These are phyloP conservation scores for Fusarium humuli DNA, from an alignment of 2,329 filamentous ascomycete genomes.

Conservation along the genomic window DNA sequence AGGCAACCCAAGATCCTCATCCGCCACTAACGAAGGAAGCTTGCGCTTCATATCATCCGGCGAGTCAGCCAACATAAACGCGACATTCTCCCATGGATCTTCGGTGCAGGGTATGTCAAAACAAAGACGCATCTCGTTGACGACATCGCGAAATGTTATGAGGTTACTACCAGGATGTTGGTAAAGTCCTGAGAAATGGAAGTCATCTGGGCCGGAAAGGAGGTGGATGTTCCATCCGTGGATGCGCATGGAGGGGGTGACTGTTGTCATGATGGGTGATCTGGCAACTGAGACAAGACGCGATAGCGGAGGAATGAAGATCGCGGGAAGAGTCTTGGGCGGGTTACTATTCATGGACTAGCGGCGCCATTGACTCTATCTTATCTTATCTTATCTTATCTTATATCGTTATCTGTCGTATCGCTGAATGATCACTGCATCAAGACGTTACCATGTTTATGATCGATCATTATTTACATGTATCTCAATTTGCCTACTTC, in stretches of 20 bases:
- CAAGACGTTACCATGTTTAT: too few species aligned
- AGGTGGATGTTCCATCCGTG: constrained; percentile 4
- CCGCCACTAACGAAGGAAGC: neutral
- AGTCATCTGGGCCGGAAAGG: neutral
- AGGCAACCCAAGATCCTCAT: neutral
- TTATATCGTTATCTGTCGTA: neutral
- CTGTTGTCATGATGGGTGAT: neutral
- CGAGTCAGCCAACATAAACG: constrained; percentile 4
- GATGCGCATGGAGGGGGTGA: neutral
- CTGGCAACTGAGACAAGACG: neutral
- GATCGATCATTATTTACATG: too few species aligned
- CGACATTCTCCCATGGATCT: constrained; percentile 13
- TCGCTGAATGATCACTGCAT: fast-evolving
- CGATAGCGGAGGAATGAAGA: neutral
- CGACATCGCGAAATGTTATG: constrained; percentile 27
- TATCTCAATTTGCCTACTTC: too few species aligned
- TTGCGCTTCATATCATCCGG: neutral
- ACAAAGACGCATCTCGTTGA: constrained; percentile 32
- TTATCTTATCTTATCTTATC: neutral
- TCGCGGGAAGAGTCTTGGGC: neutral
- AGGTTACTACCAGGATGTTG: neutral
- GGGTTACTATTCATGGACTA: neutral
- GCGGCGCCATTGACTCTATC: too few species aligned
- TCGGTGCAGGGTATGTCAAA: constrained; percentile 19
- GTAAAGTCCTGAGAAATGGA: constrained; percentile 12